phyloP scores from a whole-genome alignment of 345 rosid genomes.

The Citrus reticulata region DNA sequence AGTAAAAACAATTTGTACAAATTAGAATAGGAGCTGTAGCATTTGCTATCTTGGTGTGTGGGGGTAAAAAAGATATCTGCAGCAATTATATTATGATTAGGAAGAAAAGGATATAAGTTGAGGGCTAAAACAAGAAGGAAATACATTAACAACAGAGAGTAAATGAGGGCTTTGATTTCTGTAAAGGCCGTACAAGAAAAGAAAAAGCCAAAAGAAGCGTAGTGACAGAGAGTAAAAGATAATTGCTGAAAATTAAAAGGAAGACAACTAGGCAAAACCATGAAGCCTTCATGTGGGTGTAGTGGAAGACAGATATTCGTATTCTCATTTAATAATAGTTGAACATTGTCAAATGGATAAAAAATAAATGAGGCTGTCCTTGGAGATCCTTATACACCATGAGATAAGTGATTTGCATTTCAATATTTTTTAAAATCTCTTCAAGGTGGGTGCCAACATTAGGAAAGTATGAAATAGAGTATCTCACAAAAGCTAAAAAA shows the following conservation, averaged over 20 bases:
- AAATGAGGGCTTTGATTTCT: not conserved
- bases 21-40: too few relatives aligned
- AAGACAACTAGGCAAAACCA: not conserved
- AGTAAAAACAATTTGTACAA: too few relatives aligned
- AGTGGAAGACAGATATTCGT: not conserved
- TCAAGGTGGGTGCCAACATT: not conserved
- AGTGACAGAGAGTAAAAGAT: not conserved
- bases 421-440: slow-evolving; percentile 16
- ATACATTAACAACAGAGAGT: not conserved
- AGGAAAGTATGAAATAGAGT: too few relatives aligned
- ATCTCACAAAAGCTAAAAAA: too few relatives aligned
- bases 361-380: slow-evolving; percentile 4
- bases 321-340: not conserved
- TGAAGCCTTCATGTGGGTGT: not conserved
- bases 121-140: not conserved
- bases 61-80: not conserved
- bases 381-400: not conserved
- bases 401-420: slow-evolving; percentile 13
- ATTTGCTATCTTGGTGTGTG: too few relatives aligned
- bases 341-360: slow-evolving; percentile 3
- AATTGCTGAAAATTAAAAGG: not conserved
- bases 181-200: not conserved
- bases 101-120: not conserved
- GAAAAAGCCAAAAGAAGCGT: not conserved
- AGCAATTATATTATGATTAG: not conserved